Evolutionary conservation across 2,329 filamentous ascomycete genomes (phyloP).

Genomic region (Paracoccidioides lutzii): DNA sequence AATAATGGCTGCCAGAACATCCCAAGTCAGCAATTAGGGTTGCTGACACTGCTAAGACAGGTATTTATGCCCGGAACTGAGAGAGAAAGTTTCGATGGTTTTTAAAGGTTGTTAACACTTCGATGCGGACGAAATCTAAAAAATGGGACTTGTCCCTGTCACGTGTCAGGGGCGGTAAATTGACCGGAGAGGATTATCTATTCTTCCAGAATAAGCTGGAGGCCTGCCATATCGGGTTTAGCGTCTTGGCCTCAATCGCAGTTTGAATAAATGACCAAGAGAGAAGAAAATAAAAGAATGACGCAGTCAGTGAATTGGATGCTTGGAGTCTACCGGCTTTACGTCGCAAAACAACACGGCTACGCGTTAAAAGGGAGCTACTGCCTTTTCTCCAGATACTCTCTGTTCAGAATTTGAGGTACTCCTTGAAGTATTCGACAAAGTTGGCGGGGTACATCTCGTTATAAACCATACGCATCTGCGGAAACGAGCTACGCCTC

Average conservation of each 20-base stretch:
- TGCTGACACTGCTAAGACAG: background rate
- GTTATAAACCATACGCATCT: background rate
- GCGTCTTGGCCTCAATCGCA: background rate
- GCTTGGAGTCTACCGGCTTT: background rate
- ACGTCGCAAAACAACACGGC: background rate
- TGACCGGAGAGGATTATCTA: background rate
- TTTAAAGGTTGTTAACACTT: no score
- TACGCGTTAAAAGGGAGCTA: background rate
- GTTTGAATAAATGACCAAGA: background rate
- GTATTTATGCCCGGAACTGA: no score
- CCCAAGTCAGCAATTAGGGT: constrained; percentile 1
- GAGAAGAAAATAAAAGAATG: no score
- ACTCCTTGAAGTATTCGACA: background rate
- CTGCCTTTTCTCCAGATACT: background rate
- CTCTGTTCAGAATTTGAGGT: background rate
- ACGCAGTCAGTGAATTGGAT: no score
- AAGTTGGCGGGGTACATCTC: background rate
- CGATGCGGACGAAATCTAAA: background rate
- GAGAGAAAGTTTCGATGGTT: background rate
- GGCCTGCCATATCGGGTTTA: background rate
- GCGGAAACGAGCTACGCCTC: background rate
- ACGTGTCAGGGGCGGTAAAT: background rate
- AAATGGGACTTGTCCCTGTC: background rate
- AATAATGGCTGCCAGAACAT: background rate
- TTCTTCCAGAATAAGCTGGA: background rate